Evolutionary conservation across 257 asterid genomes (phyloP).

Genomic region (Euphrasia confusa): DNA sequence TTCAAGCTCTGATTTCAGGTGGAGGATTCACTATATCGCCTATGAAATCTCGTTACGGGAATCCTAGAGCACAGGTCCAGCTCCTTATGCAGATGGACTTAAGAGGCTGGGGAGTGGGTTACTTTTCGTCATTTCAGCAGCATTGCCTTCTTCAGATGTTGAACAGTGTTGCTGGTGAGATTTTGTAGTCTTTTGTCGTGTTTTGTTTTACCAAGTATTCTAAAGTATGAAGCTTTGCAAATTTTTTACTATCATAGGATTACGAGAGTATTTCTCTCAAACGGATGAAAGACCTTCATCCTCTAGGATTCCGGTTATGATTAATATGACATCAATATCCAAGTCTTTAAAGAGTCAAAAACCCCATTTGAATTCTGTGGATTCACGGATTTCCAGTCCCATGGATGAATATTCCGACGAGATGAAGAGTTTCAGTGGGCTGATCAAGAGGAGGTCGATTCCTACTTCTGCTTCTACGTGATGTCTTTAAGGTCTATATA

Average conservation of each 20-base stretch:
- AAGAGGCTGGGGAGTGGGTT: constrained; percentile 96
- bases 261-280: constrained; percentile 89
- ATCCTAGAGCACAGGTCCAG: constrained; percentile 95
- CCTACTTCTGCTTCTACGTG: constrained; percentile 11
- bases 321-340: constrained; percentile 72
- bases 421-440: constrained; percentile 75
- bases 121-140: constrained; percentile 81
- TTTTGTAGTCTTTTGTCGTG: not conserved
- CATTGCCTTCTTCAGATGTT: constrained; percentile 90
- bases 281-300: constrained; percentile 82
- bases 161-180: constrained; percentile 86
- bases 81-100: constrained; percentile 97
- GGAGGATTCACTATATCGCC: constrained; percentile 96
- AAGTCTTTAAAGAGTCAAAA: constrained; percentile 49
- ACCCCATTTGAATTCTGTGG: constrained; percentile 42
- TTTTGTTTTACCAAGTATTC: too few relatives aligned
- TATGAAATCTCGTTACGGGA: constrained; percentile 68
- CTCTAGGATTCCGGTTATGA: constrained; percentile 92
- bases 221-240: not conserved
- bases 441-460: constrained; percentile 60
- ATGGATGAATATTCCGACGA: constrained; percentile 92
- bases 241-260: constrained; percentile 38
- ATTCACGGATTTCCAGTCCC: constrained; percentile 49
- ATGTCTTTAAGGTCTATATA: not conserved
- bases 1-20: constrained; percentile 46